Percentiles rank a stretch among this genome's conserved stretches.
Evolutionary conservation across 2,329 filamentous ascomycete genomes (phyloP).

Genomic region (Epicoccum nigrum): DNA sequence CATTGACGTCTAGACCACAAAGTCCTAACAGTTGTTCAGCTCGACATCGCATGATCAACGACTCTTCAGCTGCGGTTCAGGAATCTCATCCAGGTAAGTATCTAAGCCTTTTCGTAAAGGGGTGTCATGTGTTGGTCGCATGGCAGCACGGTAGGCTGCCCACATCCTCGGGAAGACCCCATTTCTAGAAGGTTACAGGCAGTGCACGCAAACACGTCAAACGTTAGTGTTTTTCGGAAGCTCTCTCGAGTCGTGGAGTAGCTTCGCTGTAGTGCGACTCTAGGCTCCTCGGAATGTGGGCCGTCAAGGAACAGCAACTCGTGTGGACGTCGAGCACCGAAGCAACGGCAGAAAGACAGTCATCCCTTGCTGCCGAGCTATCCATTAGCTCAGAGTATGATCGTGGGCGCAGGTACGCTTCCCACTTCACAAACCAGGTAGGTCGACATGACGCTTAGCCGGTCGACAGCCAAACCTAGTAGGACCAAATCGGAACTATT

Average conservation of each 20-base stretch:
- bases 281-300: slow-evolving; percentile 11
- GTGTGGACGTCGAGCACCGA: not conserved
- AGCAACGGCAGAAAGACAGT: not conserved
- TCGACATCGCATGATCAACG: slow-evolving; percentile 6
- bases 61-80: slow-evolving; percentile 8
- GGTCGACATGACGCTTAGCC: slow-evolving; percentile 31
- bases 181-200: slow-evolving; percentile 42
- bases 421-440: slow-evolving; percentile 8
- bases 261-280: slow-evolving; percentile 35
- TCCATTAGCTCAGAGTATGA: not conserved
- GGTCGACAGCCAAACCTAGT: slow-evolving; percentile 29
- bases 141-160: slow-evolving; percentile 31
- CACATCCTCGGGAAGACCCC: slow-evolving; percentile 10
- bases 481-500: slow-evolving; percentile 32
- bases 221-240: slow-evolving; percentile 14
- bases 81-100: not conserved
- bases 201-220: slow-evolving; percentile 38
- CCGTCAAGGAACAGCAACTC: slow-evolving; percentile 11
- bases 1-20: slow-evolving; percentile 20
- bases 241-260: slow-evolving; percentile 17
- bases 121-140: slow-evolving; percentile 43
- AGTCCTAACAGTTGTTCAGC: slow-evolving; percentile 27
- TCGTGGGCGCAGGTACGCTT: slow-evolving; percentile 7
- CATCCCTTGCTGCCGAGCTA: slow-evolving; percentile 1
- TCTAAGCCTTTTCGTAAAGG: slow-evolving; percentile 9